Conservation (phyloP, 1,284 basidiomycete genomes). For the Filobasidium uniguttulatum region DNA sequence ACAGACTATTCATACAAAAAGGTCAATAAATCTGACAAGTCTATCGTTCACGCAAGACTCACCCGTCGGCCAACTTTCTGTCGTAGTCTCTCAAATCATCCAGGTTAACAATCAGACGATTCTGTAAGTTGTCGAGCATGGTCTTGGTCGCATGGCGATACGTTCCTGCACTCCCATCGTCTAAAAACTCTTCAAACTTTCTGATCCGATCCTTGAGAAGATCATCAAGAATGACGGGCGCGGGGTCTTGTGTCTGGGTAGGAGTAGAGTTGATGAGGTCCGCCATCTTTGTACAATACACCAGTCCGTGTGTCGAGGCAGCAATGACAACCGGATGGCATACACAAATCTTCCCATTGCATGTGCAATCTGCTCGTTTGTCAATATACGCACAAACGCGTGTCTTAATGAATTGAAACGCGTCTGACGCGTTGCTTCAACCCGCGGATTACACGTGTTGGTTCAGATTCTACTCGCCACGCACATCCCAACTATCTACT, state of each 20-base stretch:
- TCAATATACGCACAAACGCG: too few species aligned
- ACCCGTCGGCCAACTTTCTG: constrained; percentile 51
- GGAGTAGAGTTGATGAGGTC: too few species aligned
- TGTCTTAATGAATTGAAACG: too few species aligned
- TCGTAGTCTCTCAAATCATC: constrained; percentile 93
- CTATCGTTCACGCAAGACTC: constrained; percentile 12
- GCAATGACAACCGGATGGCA: too few species aligned
- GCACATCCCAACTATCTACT: too few species aligned
- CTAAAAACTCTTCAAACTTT: constrained; percentile 76
- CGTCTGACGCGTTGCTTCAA: too few species aligned
- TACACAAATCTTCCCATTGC: too few species aligned
- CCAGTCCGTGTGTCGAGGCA: too few species aligned
- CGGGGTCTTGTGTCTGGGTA: constrained; percentile 20
- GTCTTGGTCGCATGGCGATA: constrained; percentile 75
- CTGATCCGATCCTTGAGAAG: constrained; percentile 59
- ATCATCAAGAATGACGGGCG: constrained; percentile 45
- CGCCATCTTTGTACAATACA: too few species aligned
- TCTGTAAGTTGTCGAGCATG: constrained; percentile 71
- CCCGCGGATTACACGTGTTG: too few species aligned
- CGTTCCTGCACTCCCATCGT: constrained; percentile 54
- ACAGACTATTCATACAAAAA: constrained; percentile 43
- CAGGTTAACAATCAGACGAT: constrained; percentile 87
- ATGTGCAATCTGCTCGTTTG: too few species aligned
- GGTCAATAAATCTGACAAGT: neutral
- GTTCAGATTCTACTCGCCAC: too few species aligned